These are phyloP conservation scores for Mycena sp. DNA, from an alignment of 1,284 basidiomycete species.

Conservation along the genomic window DNA sequence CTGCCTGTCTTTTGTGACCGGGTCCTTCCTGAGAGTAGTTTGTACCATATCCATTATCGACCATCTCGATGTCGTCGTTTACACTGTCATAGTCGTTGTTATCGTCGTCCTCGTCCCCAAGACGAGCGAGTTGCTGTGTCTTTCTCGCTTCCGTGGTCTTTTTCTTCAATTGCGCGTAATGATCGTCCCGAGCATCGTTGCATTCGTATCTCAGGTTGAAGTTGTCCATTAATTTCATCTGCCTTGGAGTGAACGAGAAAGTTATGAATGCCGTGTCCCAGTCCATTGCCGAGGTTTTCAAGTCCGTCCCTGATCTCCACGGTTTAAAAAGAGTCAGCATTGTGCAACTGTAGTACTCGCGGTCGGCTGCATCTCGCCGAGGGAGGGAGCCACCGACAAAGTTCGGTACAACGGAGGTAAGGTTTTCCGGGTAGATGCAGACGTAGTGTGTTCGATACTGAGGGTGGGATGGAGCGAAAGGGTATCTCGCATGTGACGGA, in stretches of 20 bases:
- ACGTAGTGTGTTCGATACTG: not conserved
- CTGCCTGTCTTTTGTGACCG: no score
- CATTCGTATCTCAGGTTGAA: conserved; percentile 42
- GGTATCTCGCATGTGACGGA: no score
- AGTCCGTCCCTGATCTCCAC: conserved; percentile 30
- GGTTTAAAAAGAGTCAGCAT: conserved; percentile 38
- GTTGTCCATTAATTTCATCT: conserved; percentile 29
- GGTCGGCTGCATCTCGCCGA: not conserved
- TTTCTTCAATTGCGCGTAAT: conserved; percentile 16
- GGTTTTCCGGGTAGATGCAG: not conserved
- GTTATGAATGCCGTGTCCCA: conserved; percentile 34
- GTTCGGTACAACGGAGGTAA: not conserved
- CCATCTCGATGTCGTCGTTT: no score
- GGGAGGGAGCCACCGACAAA: not conserved
- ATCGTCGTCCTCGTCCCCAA: not conserved
- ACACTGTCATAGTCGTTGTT: not conserved
- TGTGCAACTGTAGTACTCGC: conserved; percentile 28
- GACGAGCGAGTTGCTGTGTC: not conserved
- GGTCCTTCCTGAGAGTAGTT: no score
- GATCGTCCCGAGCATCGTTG: conserved; percentile 41
- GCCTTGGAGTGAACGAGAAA: conserved; percentile 9
- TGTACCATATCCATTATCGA: no score
- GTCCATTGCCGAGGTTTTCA: conserved; percentile 26
- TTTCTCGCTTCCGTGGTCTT: not conserved
- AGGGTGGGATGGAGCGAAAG: not conserved